phyloP scores from a whole-genome alignment of 1,284 basidiomycete genomes.

The Testicularia cyperi region DNA sequence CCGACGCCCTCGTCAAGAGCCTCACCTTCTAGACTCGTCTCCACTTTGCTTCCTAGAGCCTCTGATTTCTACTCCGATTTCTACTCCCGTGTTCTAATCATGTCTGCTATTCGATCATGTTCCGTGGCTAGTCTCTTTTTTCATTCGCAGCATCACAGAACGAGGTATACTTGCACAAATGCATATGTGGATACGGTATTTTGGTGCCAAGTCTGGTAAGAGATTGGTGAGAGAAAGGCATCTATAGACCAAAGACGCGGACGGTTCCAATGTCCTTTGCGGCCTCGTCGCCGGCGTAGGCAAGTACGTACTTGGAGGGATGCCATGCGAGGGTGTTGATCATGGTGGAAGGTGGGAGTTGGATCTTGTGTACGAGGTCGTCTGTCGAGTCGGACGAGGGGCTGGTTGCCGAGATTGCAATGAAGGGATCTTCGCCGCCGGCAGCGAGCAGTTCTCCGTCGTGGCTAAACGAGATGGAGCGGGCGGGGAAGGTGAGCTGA shows the following conservation, averaged over 20 bases:
- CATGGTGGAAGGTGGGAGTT: conserved; percentile 4
- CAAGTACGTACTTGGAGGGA: conserved; percentile 40
- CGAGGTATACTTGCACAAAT: too few species aligned
- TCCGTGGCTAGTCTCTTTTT: too few species aligned
- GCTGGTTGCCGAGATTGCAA: conserved; percentile 23
- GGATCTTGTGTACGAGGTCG: conserved; percentile 29
- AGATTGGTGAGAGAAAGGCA: too few species aligned
- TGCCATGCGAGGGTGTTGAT: conserved; percentile 49
- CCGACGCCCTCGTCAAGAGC: conserved; percentile 37
- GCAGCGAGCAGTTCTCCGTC: conserved; percentile 54
- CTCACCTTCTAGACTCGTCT: conserved; percentile 15
- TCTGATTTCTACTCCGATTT: too few species aligned
- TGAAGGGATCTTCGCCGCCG: conserved; percentile 49
- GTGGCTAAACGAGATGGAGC: conserved; percentile 48
- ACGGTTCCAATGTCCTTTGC: conserved; percentile 12
- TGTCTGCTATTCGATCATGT: too few species aligned
- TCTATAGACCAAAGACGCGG: conserved; percentile 12
- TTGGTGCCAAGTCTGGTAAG: too few species aligned
- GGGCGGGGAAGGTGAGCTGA: conserved; percentile 28
- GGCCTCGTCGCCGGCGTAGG: conserved; percentile 47
- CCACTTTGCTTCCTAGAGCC: neutral
- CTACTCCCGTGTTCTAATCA: too few species aligned
- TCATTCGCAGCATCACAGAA: too few species aligned
- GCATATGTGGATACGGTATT: too few species aligned
- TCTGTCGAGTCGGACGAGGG: neutral